Evolutionary conservation across 1,139 yeast genomes (phyloP).

Genomic region (Diutina ranongensis): DNA sequence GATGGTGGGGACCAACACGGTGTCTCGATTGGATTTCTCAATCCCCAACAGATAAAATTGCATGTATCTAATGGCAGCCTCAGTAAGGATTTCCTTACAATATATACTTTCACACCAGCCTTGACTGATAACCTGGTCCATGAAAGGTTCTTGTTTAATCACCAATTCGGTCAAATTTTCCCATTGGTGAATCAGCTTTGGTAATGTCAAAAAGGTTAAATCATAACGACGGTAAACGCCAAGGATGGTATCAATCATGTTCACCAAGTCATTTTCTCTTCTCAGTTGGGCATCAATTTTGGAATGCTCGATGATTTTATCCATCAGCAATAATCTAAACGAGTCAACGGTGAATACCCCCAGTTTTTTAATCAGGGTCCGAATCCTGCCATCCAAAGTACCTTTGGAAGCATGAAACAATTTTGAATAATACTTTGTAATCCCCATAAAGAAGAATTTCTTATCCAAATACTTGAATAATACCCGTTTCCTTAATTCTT

Average conservation of each 20-base stretch:
- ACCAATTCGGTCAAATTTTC: conserved; percentile 24
- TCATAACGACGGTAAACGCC: conserved; percentile 8
- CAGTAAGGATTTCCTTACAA: conserved; percentile 14
- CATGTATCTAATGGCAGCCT: conserved; percentile 16
- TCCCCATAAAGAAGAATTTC: conserved; percentile 4
- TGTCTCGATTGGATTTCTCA: conserved; percentile 7
- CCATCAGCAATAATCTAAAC: background rate
- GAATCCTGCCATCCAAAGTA: background rate
- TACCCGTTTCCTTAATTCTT: conserved; percentile 14
- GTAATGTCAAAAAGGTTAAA: conserved; percentile 14
- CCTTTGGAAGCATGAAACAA: conserved; percentile 1
- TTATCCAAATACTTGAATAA: conserved; percentile 14
- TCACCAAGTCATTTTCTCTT: conserved; percentile 1
- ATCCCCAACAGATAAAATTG: conserved; percentile 15
- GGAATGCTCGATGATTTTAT: background rate
- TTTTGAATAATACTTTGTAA: conserved; percentile 3
- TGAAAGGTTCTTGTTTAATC: conserved; percentile 21
- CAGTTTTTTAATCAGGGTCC: conserved; percentile 5
- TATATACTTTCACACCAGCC: conserved; percentile 20
- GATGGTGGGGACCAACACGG: conserved; percentile 23
- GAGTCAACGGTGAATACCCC: background rate
- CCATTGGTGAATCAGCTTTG: conserved; percentile 12
- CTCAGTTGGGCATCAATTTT: conserved; percentile 4
- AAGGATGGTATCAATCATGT: background rate
- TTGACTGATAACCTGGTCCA: conserved; percentile 18